Evolutionary conservation across 805 yeast species (phyloP).

Genomic region (Starmera pachycereana): DNA sequence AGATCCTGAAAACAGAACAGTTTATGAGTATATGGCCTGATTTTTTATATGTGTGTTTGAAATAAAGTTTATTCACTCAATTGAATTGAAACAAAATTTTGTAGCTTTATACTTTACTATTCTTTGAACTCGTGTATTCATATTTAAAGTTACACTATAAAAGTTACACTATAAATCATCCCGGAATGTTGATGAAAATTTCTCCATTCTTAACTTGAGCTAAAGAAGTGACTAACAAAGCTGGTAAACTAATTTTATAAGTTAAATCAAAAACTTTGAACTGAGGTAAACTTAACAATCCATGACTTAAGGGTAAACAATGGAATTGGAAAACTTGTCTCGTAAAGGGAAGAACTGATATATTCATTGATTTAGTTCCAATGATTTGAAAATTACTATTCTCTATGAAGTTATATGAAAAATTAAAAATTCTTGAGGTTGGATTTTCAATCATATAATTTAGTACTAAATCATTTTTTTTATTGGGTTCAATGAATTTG

Average conservation of each 20-base stretch:
- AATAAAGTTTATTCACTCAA: too few relatives aligned
- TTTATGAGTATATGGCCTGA: slow-evolving; percentile 62
- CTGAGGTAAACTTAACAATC: slow-evolving; percentile 40
- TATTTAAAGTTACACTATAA: background rate
- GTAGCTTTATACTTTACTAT: too few relatives aligned
- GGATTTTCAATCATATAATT: slow-evolving; percentile 63
- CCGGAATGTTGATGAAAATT: slow-evolving; percentile 5
- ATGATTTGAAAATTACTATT: slow-evolving; percentile 25
- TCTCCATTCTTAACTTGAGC: slow-evolving; percentile 21
- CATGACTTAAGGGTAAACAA: slow-evolving; percentile 10
- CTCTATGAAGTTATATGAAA: slow-evolving; percentile 36
- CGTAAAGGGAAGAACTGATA: slow-evolving; percentile 48
- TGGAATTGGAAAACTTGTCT: slow-evolving; percentile 32
- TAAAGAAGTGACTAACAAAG: slow-evolving; percentile 28
- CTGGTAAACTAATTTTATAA: slow-evolving; percentile 53
- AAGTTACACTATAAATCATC: background rate
- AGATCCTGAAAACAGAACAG: slow-evolving; percentile 45
- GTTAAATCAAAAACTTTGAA: slow-evolving; percentile 59
- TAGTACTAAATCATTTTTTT: slow-evolving; percentile 19
- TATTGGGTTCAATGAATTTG: slow-evolving; percentile 10
- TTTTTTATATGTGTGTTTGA: background rate
- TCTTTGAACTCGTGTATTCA: too few relatives aligned
- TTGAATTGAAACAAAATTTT: too few relatives aligned
- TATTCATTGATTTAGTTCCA: slow-evolving; percentile 20
- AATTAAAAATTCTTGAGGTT: slow-evolving; percentile 57